These are phyloP conservation scores for Metrosideros polymorpha DNA, from an alignment of 441 rosid genomes.

Conservation along the genomic window DNA sequence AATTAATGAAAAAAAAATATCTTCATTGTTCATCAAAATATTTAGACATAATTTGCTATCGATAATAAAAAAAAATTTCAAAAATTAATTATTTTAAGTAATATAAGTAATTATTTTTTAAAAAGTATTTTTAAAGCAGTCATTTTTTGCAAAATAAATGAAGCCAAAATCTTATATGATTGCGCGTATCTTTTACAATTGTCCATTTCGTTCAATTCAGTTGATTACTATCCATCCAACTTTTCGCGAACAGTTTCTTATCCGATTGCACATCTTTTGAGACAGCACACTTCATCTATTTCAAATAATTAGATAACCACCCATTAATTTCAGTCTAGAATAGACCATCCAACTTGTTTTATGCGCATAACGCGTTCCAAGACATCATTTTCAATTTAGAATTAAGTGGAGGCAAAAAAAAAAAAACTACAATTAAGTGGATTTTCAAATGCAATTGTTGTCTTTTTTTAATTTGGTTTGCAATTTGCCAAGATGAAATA, in stretches of 20 bases:
- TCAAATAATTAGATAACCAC: neutral
- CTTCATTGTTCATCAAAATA: no score
- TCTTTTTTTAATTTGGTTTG: neutral
- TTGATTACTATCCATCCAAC: neutral
- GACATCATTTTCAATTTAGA: neutral
- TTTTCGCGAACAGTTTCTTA: neutral
- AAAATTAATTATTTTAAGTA: no score
- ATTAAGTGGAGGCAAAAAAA: neutral
- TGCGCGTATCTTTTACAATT: neutral
- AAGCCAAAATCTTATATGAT: neutral
- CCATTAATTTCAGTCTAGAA: no score
- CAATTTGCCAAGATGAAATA: neutral
- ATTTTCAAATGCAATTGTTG: neutral
- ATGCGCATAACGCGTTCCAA: no score
- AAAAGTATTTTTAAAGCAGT: no score
- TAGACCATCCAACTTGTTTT: no score
- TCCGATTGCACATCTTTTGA: neutral
- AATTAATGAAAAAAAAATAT: no score
- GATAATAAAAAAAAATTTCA: no score
- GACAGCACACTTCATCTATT: neutral
- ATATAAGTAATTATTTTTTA: no score
- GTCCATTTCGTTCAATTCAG: fast-evolving
- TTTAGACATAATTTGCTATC: no score
- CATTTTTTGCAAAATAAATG: no score
- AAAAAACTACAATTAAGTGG: neutral